Base-by-base conservation (phyloP, 1,284 basidiomycete genomes). In the Fomes fomentarius region DNA sequence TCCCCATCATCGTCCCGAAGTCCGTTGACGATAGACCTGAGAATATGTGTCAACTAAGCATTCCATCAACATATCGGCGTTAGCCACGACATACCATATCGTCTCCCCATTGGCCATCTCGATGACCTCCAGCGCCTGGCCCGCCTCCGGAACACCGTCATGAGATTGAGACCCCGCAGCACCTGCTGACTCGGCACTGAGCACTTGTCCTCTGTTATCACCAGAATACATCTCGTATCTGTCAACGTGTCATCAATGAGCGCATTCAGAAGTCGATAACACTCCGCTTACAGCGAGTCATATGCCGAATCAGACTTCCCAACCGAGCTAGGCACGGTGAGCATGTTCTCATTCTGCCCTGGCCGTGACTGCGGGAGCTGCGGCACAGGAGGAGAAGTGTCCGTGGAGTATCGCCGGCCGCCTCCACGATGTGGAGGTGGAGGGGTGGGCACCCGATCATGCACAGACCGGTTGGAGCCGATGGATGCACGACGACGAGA, bases 61-160 rank as follows among this genome's bases (percentile, higher is more conserved):
- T 40, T 30, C 28, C 7, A 30, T 12, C 7, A 12, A 30, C 7
- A 30, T 6, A 24, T 40, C 12, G 38, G 22, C 24, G 11, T 24
- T 24, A 24, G 38, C 11, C 22, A 63, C 45, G 14, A 72, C 76
- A 47, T 54, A 89, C 90, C 90, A 93, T 53, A 93, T 85, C 14
- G 88, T 89, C 69, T 93, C 85, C 22, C 90, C 90, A 66, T 91
- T 91, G 12, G 88, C 88, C 64, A 91, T 74, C 65, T 93, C 87
- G 45, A 93, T 78, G 31, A 93, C 78, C 70, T 93, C 89, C 25
- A 93, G 74, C 3, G 84, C 90, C 52, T 85, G 80, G 4, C 79
- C 82, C 48, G 81, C 69, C 57, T 84, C 83, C 42, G 76, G 56
- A 47, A 68, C 58, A 45, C 71, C 44, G 21, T 64, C 68, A 14